phyloP scores from a whole-genome alignment of 441 rosid genomes.

The Capsella rubella region DNA sequence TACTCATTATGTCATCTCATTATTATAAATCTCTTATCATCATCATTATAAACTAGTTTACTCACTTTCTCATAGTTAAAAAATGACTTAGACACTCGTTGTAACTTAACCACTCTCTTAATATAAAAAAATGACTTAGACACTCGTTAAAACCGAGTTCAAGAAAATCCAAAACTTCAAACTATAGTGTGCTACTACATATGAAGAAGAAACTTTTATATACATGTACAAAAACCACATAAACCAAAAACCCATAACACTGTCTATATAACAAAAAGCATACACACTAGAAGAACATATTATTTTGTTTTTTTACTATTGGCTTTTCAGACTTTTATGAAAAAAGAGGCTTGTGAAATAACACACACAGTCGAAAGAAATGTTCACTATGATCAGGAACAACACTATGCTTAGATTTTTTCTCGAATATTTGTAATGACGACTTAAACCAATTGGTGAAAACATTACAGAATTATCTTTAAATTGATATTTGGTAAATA shows the following conservation, averaged over 20 bases:
- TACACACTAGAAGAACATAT: slow-evolving; percentile 7
- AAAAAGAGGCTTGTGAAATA: slow-evolving; percentile 14
- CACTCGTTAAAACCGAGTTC: background rate
- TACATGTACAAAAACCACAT: too few species aligned
- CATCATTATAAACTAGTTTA: slow-evolving; percentile 15
- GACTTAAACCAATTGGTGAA: background rate
- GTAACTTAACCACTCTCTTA: background rate
- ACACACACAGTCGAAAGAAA: slow-evolving; percentile 11
- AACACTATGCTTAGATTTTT: slow-evolving; percentile 3
- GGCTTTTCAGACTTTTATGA: slow-evolving; percentile 1
- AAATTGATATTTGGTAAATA: background rate
- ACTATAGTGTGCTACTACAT: background rate
- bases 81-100: background rate
- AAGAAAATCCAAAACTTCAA: background rate
- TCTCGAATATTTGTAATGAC: background rate
- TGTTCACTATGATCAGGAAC: slow-evolving; percentile 9
- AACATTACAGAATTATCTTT: slow-evolving; percentile 6
- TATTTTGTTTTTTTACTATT: slow-evolving; percentile 1
- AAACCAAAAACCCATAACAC: background rate
- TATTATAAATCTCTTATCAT: background rate
- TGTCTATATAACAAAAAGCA: slow-evolving; percentile 2
- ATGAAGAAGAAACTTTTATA: background rate
- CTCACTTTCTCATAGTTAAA: background rate
- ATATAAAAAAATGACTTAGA: background rate
- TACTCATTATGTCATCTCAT: slow-evolving; percentile 33